Percentiles rank a stretch among this genome's conserved stretches.
Conservation (phyloP, 305 asterid genomes). For the Nicotiana rustica region DNA sequence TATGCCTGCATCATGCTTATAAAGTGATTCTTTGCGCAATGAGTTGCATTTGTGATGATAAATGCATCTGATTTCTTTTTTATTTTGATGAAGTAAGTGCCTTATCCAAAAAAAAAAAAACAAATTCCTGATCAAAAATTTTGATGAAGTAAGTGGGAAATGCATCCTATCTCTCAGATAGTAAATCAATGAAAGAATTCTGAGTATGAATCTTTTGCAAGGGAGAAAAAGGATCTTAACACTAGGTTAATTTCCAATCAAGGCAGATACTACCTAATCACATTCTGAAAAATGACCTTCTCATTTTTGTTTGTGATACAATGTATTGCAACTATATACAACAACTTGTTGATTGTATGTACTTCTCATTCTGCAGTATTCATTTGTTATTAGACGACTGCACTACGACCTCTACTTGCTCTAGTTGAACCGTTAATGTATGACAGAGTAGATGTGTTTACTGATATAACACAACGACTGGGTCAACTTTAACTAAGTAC, state of each 20-base stretch:
- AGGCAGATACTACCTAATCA: neutral
- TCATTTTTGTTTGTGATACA: slow-evolving; percentile 11
- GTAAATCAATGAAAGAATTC: slow-evolving; percentile 4
- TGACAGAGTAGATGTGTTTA: neutral
- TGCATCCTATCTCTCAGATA: slow-evolving; percentile 20
- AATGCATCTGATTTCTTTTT: slow-evolving; percentile 2
- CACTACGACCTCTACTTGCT: neutral
- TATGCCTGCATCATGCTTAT: neutral
- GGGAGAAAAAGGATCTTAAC: neutral
- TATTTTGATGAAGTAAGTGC: too few species aligned
- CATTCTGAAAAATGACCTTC: neutral
- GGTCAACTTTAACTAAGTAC: slow-evolving; percentile 13
- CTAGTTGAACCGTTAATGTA: neutral
- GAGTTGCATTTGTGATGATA: slow-evolving; percentile 25
- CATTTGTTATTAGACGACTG: neutral
- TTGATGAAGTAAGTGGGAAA: neutral
- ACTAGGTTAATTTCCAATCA: slow-evolving; percentile 13
- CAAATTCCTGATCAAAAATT: too few species aligned
- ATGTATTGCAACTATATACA: neutral
- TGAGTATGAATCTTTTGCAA: neutral
- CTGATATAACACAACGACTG: neutral
- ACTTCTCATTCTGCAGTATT: neutral
- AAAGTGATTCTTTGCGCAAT: neutral
- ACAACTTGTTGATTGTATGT: neutral
- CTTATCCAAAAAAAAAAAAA: too few species aligned